phyloP scores from a whole-genome alignment of 2,329 filamentous ascomycete genomes.

The Arthrinium puccinioides region DNA sequence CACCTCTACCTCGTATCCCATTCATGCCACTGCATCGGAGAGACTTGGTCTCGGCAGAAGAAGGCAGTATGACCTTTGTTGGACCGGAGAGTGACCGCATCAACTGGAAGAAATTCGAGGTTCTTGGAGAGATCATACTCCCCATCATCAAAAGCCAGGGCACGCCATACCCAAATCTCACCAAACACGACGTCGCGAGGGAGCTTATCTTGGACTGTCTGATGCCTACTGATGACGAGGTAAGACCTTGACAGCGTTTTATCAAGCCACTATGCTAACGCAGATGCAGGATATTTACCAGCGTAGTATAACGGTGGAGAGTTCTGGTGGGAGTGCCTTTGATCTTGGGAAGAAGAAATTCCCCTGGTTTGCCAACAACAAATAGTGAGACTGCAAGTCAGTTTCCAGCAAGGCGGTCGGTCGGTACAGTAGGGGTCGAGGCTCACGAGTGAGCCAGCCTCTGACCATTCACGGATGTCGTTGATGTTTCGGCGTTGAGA shows the following conservation, averaged over 20 bases:
- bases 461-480: no score
- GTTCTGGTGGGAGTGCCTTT: conserved; percentile 31
- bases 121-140: conserved; percentile 85
- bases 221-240: conserved; percentile 81
- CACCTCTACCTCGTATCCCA: conserved; percentile 79
- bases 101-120: conserved; percentile 98
- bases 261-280: neutral
- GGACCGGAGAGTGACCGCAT: conserved; percentile 67
- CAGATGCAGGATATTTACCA: conserved; percentile 54
- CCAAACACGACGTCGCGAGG: conserved; percentile 61
- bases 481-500: no score
- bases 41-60: conserved; percentile 85
- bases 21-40: conserved; percentile 86
- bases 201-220: conserved; percentile 75
- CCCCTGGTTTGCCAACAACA: conserved; percentile 53
- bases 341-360: conserved; percentile 58
- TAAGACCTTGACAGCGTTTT: conserved; percentile 29
- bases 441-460: no score
- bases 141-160: conserved; percentile 90
- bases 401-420: no score
- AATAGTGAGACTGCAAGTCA: neutral
- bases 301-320: conserved; percentile 53
- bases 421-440: no score
- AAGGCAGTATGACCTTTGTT: conserved; percentile 86
- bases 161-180: conserved; percentile 67